Base-by-base conservation (phyloP, 1,139 yeast species). In the Suhomyces atakaporum region DNA sequence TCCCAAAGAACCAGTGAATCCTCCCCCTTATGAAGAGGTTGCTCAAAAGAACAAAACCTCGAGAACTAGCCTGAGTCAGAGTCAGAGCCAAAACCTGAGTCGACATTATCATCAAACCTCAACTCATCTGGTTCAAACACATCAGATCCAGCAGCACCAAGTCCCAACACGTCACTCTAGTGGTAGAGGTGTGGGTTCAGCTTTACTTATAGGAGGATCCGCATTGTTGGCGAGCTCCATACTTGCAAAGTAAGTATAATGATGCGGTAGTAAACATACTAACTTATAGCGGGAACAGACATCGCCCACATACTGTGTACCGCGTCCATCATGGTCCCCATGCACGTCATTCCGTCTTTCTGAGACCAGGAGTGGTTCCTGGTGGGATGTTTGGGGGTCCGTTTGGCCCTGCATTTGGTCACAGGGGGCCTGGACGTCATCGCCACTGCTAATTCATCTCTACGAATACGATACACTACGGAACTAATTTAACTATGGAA, bases 201-300 rank as follows among this genome's bases (percentile, higher is more conserved):
- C 32, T 16, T 14, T 29, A n/a, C 42, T 53, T 14, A 19, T 16
- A 14, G 38, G 21, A 11, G 34, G 30, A 12, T 21, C 34, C n/a
- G 35, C 16, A 7, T 16, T 27, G 10, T 18, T 24, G 16, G 34
- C 31, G 11, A 13, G 19, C 16, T 10, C 26, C 25, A 16, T 19
- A n/a, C 7, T 28, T 7, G 11, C 24, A 24, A 13, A 15, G 33
- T 33, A 28, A 7, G 37, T 33, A 16, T 13, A 9, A 9, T 3
- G n/a, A n/a, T n/a, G n/a, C n/a, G n/a, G n/a, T 18, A 16, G 3
- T 8, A n/a, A 10, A 13, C 5, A 19, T 34, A 28, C 33, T 34
- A 28, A 29, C 29, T 10, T 16, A 15, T 15, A 31, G 35, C 13
- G 19, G 18, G 7, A 14, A 27, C 7, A 31, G 31, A 11, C 9